Conservation (phyloP, 2,329 filamentous ascomycete species). For the Trichoderma sp. region DNA sequence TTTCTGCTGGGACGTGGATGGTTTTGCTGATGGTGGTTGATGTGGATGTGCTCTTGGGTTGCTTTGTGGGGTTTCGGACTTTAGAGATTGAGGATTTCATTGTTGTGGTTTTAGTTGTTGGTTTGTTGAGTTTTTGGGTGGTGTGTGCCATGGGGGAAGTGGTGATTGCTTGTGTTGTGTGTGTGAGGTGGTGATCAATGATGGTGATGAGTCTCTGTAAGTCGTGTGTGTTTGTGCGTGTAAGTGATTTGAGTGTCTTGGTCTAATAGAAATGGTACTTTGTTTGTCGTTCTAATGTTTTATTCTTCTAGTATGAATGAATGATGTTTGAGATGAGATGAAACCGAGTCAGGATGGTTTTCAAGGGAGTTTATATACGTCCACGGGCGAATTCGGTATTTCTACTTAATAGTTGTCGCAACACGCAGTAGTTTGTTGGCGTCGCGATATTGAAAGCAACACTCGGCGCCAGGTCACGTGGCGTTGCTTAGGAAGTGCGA, state of each 20-base stretch:
- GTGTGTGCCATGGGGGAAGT: neutral
- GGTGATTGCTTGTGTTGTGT: neutral
- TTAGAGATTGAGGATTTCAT: neutral
- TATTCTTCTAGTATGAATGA: neutral
- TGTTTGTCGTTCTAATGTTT: neutral
- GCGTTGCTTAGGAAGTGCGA: neutral
- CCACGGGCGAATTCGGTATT: neutral
- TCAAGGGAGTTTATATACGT: neutral
- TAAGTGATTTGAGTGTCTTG: neutral
- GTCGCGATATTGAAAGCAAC: constrained; percentile 26
- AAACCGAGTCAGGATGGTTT: neutral
- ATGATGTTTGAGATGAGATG: neutral
- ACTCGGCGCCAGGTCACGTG: constrained; percentile 23
- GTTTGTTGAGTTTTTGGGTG: constrained; percentile 15
- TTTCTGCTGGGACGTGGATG: neutral
- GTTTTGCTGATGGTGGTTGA: neutral
- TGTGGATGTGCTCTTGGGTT: neutral
- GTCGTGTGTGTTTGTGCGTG: neutral
- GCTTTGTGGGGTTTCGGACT: neutral
- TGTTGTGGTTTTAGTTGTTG: neutral
- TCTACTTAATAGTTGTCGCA: neutral
- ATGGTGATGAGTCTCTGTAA: neutral
- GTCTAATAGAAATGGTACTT: neutral
- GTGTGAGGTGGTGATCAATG: neutral
- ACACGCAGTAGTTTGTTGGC: neutral